Conservation (phyloP, 2,329 filamentous ascomycete genomes). For the Botryosphaeria agaves region DNA sequence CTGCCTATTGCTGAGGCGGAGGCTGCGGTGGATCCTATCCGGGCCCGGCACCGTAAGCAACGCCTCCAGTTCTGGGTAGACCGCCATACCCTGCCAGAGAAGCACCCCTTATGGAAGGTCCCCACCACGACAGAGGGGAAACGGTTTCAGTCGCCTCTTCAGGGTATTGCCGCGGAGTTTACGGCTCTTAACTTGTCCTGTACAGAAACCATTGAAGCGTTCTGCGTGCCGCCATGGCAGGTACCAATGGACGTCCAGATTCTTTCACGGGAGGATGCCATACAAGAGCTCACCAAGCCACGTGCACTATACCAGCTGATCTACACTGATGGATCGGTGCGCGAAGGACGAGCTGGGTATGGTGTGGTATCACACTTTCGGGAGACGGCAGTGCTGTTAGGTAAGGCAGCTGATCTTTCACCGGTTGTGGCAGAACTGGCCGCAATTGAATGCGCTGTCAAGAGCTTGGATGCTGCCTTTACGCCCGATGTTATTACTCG, state of each 20-base stretch:
- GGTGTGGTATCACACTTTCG: background rate
- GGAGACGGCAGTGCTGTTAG: background rate
- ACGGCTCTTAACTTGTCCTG: background rate
- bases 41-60: background rate
- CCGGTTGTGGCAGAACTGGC: background rate
- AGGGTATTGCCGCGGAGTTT: background rate
- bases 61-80: slow-evolving; percentile 1
- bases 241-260: background rate
- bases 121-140: background rate
- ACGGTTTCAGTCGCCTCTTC: slow-evolving; percentile 1
- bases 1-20: slow-evolving; percentile 1
- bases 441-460: background rate
- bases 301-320: background rate
- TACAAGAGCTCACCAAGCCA: background rate
- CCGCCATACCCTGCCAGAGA: background rate
- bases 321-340: background rate
- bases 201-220: background rate
- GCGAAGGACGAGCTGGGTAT: background rate
- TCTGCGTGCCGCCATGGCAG: background rate
- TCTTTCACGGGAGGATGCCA: background rate
- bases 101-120: slow-evolving; percentile 1
- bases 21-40: background rate
- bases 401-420: background rate
- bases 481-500: too few species aligned
- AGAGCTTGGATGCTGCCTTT: too few species aligned